Evolutionary conservation across 2,329 filamentous ascomycete genomes (phyloP), one percentile per base, ranked within the genome.

Genomic region (Xylaria sp.): DNA sequence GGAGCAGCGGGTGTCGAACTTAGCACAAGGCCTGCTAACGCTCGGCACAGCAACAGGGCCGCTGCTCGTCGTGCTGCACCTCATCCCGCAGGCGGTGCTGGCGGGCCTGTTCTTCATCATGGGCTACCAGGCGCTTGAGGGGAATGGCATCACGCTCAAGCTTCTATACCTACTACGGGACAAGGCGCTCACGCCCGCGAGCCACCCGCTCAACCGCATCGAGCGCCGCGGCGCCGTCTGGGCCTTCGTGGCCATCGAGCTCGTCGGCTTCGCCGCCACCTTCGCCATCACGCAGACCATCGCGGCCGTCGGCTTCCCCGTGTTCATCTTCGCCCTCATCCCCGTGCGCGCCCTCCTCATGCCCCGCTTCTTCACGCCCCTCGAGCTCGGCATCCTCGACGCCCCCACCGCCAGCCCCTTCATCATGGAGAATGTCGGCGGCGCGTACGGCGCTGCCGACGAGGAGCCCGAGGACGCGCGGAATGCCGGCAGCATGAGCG

Each of bases 271-370:
- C 68, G 90, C 82, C 2, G 90, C 88, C 21, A 94, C 91, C 0
- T 93, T 94, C 73, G 90, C 91, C 61, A 91, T 93, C 70, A 93
- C 91, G 0, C 88, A 94, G 77, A 93, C 91, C 0, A 89, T 93
- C 51, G 91, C 90, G 2, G 91, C 91, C 2, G 90, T 94, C 10
- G 91, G 91, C 0, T 94, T 93, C 67, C 91, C 91, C 8, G 82
- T 92, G 35, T 84, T 92, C 65, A 92, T 93, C 70, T 76, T 92
- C 48, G 75, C 86, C 15, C 79, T 92, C 4, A 87, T 92, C 23
- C 90, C 90, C 0, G 76, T 88, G 2, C 83, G 90, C 8, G 85
- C 87, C 1, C 78, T 86, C 61, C 63, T 92, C 5, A 78, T 93
- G 67, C 90, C 90, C 0, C 77, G 77, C 33, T 81, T 85, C 72